phyloP scores from a whole-genome alignment of 1,139 yeast genomes.

The Diutina sp. region DNA sequence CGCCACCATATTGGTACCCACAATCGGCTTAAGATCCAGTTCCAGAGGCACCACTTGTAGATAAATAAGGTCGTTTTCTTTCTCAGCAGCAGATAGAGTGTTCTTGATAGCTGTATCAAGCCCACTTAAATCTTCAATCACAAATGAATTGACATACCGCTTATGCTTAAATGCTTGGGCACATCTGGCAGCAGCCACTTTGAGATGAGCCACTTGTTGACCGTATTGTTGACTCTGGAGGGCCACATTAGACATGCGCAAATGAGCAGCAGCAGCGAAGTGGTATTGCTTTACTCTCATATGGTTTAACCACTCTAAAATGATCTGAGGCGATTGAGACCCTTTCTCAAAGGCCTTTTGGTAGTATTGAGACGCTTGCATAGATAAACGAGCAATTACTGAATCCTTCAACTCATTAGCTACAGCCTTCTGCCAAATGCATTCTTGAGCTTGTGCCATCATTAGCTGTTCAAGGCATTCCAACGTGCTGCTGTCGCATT shows the following conservation, averaged over 20 bases:
- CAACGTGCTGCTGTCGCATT: constrained; percentile 16
- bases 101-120: constrained; percentile 30
- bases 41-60: constrained; percentile 47
- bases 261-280: constrained; percentile 60
- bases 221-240: constrained; percentile 48
- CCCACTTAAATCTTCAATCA: constrained; percentile 36
- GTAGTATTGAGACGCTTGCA: constrained; percentile 51
- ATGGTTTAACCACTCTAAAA: constrained; percentile 55
- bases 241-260: constrained; percentile 40
- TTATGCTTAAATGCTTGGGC: constrained; percentile 25
- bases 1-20: constrained; percentile 45
- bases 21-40: constrained; percentile 27
- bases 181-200: constrained; percentile 19
- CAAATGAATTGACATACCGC: constrained; percentile 29
- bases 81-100: constrained; percentile 44
- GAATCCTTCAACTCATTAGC: constrained; percentile 42
- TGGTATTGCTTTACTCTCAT: constrained; percentile 45
- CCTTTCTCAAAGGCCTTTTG: constrained; percentile 30
- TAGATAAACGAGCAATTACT: constrained; percentile 49
- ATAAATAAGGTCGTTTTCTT: constrained; percentile 74
- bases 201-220: constrained; percentile 50
- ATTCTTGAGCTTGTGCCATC: constrained; percentile 83
- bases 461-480: constrained; percentile 26
- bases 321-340: constrained; percentile 35
- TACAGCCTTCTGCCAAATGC: constrained; percentile 68